Conservation (phyloP, 2,329 filamentous ascomycete species). For the Pyrenochaeta sp. region DNA sequence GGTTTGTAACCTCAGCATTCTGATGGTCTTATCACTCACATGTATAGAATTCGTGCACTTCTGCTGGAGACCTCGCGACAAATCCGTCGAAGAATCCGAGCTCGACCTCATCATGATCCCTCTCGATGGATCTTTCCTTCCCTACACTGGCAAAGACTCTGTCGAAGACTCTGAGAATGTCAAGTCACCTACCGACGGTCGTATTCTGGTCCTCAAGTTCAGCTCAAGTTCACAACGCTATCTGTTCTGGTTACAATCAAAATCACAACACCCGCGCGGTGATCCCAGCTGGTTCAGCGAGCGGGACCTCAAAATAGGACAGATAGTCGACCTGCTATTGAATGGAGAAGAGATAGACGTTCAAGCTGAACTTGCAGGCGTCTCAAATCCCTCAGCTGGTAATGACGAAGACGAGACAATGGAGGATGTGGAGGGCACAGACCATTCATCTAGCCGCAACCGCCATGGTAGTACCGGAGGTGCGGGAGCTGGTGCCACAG, state of each 20-base stretch:
- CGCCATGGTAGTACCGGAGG: slow-evolving; percentile 68
- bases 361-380: slow-evolving; percentile 67
- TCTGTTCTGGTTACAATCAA: slow-evolving; percentile 96
- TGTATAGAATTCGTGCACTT: slow-evolving; percentile 84
- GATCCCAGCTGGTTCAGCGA: slow-evolving; percentile 82
- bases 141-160: slow-evolving; percentile 68
- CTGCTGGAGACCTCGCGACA: slow-evolving; percentile 88
- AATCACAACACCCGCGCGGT: slow-evolving; percentile 74
- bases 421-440: slow-evolving; percentile 65
- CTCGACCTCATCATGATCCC: slow-evolving; percentile 95
- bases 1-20: slow-evolving; percentile 59
- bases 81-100: slow-evolving; percentile 74
- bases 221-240: slow-evolving; percentile 88
- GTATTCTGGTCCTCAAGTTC: slow-evolving; percentile 94
- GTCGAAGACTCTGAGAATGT: slow-evolving; percentile 63
- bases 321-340: slow-evolving; percentile 83
- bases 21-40: slow-evolving; percentile 9
- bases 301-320: slow-evolving; percentile 84
- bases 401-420: slow-evolving; percentile 72
- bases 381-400: slow-evolving; percentile 62
- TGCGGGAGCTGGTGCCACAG: slow-evolving; percentile 84
- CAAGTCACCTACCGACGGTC: slow-evolving; percentile 76
- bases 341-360: slow-evolving; percentile 91
- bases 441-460: slow-evolving; percentile 38
- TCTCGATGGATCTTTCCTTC: slow-evolving; percentile 83